These are phyloP conservation scores for Rhazya stricta DNA, from an alignment of 257 asterid species.

Conservation along the genomic window DNA sequence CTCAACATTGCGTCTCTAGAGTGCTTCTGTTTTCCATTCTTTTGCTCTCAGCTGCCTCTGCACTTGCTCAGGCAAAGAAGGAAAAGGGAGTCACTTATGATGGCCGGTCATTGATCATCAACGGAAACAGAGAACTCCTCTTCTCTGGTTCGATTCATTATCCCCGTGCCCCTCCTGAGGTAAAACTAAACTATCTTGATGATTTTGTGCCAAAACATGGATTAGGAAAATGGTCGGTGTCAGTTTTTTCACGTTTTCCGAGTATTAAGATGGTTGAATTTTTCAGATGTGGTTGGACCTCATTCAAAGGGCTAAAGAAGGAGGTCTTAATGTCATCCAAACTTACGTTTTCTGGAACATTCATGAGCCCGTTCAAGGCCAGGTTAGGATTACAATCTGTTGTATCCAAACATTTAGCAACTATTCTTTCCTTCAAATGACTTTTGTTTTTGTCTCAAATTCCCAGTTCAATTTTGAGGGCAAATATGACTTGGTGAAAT, in stretches of 20 bases:
- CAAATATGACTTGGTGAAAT: conserved; percentile 57
- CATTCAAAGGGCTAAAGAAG: conserved; percentile 54
- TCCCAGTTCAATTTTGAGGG: conserved; percentile 67
- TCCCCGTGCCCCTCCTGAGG: conserved; percentile 79
- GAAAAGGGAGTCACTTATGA: conserved; percentile 47
- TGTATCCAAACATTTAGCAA: neutral
- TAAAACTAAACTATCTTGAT: neutral
- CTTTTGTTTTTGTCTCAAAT: neutral
- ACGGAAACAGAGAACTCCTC: conserved; percentile 61
- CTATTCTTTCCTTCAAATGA: too few relatives aligned
- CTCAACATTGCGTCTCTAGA: neutral
- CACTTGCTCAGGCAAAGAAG: neutral
- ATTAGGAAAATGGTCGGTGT: neutral
- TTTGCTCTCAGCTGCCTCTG: too few relatives aligned
- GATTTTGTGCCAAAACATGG: neutral
- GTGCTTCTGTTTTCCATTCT: conserved; percentile 12
- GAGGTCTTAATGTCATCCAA: conserved; percentile 70
- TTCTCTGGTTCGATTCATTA: conserved; percentile 93
- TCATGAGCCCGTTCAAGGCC: conserved; percentile 80
- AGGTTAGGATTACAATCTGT: conserved; percentile 32
- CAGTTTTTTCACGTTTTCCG: neutral
- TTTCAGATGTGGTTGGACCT: conserved; percentile 80
- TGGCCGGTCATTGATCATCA: conserved; percentile 59
- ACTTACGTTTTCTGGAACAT: conserved; percentile 90
- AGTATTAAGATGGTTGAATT: neutral